Conservation (phyloP, 2,329 filamentous ascomycete species). For the Metarhizium guizhouense region DNA sequence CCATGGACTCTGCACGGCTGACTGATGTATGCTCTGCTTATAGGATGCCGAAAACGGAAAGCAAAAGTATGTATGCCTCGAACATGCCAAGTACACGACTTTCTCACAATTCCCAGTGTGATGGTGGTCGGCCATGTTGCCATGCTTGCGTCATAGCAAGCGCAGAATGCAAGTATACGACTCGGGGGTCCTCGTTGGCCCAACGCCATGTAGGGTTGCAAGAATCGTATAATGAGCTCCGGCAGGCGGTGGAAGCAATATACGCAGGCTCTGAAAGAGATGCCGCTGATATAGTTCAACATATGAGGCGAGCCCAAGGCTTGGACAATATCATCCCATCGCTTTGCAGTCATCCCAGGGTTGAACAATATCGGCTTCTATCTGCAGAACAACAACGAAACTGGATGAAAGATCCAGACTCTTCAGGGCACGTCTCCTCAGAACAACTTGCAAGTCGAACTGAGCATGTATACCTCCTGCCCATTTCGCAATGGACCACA, state of each 20-base stretch:
- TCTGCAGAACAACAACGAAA: not conserved
- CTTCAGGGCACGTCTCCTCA: not conserved
- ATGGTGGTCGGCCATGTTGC: slow-evolving; percentile 5
- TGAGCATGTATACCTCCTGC: slow-evolving; percentile 2
- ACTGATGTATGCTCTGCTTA: not conserved
- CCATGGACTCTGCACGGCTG: not conserved
- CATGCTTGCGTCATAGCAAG: not conserved
- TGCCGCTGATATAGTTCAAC: not conserved
- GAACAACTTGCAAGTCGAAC: not conserved
- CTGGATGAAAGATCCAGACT: not conserved
- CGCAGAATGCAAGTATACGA: not conserved
- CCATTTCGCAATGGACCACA: slow-evolving; percentile 13
- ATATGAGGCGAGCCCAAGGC: not conserved
- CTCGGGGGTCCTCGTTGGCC: not conserved
- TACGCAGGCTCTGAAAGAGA: not conserved
- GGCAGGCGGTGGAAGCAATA: not conserved
- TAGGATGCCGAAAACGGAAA: slow-evolving; percentile 9
- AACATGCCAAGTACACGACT: not conserved
- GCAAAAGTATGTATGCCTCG: not conserved
- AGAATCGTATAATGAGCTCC: not conserved
- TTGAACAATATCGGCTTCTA: not conserved
- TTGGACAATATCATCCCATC: not conserved
- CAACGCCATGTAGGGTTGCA: not conserved
- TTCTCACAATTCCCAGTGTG: slow-evolving; percentile 5
- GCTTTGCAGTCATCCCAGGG: not conserved